Base-by-base conservation (phyloP, 225 moss, liverwort and hornwort genomes). In the Climacium dendroides region DNA sequence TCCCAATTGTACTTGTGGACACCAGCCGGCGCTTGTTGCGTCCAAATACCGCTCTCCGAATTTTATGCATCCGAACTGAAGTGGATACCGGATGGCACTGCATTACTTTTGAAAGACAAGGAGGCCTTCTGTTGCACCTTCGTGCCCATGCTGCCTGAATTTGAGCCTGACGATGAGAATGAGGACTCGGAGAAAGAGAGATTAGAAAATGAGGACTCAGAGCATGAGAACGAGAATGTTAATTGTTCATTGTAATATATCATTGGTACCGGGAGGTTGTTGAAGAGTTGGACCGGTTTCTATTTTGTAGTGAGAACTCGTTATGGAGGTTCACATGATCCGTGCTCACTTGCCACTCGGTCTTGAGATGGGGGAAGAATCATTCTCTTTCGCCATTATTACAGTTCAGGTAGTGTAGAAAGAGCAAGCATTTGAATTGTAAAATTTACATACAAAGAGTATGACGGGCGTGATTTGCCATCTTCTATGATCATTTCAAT, bases 121-220 rank as follows among this genome's bases (percentile, higher is more conserved):
- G 98, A 98, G 88, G 90, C 98, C 5, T 98, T 96, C 82, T 98
- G 98, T 87, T 96, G 96, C 85, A 96, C 96, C 80, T 98, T 96
- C 79, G 98, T 98, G 85, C 96, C 98, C 71, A 85, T 93, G 81
- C 90, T 98, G 39, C 92, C 94, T 63, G 98, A 96, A 64, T 98
- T 98, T 83, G 98, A 96, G 59, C 81, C 89, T 59, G 91, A 86
- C 43, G 93, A 90, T 60, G 91, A 88, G 77, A 91, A 90, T 61
- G 91, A 91, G 64, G 81, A 90, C 43, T 89, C 89, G 53, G 85
- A 91, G 72, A 90, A 76, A 53, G 90, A 88, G 75, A 87, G 61
- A 70, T 60, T 87, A 61, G 88, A 88, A 71, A 88, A 85, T 81
- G 91, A 87, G 76, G 83, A 90, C 41, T 85, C 77, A 13, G 85